Conservation (phyloP, 164 flowering plant genomes). For the Houttuynia cordata region DNA sequence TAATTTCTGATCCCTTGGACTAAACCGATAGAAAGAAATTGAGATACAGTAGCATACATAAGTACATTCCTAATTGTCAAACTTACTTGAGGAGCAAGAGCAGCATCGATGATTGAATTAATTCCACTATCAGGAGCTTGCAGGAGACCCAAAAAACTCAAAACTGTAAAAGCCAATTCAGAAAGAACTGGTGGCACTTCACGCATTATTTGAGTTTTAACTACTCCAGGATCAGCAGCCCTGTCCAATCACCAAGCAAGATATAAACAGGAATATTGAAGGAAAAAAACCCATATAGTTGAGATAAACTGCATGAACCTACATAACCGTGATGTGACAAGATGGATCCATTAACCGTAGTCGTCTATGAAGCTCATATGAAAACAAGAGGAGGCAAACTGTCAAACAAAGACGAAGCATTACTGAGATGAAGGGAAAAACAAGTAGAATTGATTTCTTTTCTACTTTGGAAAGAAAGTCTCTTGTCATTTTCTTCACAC, state of each 20-base stretch:
- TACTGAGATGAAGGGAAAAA: not conserved
- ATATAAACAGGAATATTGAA: not conserved
- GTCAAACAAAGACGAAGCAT: conserved; percentile 6
- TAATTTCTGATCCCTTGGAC: not conserved
- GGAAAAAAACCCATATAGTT: not conserved
- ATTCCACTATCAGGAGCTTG: conserved; percentile 58
- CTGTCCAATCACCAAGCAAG: conserved; percentile 22
- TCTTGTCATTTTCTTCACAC: conserved; percentile 1
- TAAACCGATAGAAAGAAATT: not conserved
- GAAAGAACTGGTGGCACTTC: conserved; percentile 57
- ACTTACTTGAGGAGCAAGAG: conserved; percentile 80
- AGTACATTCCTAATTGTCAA: not conserved
- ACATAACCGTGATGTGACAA: conserved; percentile 53
- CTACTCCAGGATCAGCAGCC: conserved; percentile 83
- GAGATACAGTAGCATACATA: not conserved
- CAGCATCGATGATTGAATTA: conserved; percentile 65
- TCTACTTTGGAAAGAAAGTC: not conserved
- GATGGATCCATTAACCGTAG: conserved; percentile 30
- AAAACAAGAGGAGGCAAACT: conserved; percentile 68
- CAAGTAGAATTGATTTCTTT: too few species aligned
- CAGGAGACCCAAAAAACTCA: conserved; percentile 50
- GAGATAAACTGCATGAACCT: conserved; percentile 15
- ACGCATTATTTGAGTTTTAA: conserved; percentile 71
- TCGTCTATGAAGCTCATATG: conserved; percentile 73
- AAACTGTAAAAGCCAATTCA: conserved; percentile 26